Base-by-base conservation (phyloP, 257 asterid genomes). In the Nicotiana obtusifolia region DNA sequence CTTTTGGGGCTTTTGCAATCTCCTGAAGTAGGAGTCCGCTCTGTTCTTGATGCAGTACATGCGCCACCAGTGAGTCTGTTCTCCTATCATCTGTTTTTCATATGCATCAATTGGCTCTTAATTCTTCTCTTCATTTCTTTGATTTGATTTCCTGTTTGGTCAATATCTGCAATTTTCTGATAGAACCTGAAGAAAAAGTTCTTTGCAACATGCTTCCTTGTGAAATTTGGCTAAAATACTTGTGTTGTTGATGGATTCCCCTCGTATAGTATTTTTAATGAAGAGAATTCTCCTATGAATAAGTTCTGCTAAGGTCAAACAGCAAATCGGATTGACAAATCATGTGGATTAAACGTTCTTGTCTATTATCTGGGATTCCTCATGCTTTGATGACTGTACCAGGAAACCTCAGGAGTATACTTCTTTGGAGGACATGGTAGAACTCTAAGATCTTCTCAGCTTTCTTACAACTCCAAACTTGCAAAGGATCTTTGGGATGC, bases 331-430 rank as follows among this genome's bases (percentile, higher is more conserved):
- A 20, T 71, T 47, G 79, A 47, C 15, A 47, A 22, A 44, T 22
- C 41, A 47, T 14, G 37, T 22, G 60, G 9, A 73, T 59, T 15
- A 37, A 4, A 16, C 20, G n/a, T 35, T 35, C 57, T 78, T 30
- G 67, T 20, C 81, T 54, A 10, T 77, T 77, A 37, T 24, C 37
- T 22, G 52, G 59, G 53, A 13, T 4, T 66, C 9, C 59, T 47
- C 26, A 52, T 33, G 14, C 17, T 19, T 6, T 71, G 47, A 16
- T 49, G 41, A 52, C 35, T 64, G 19, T 85, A 80, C 31, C 92
- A 94, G 97, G 97, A 91, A 85, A 88, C 87, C 77, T 91, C 97
- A 9, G 98, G 96, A 52, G 97, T 88, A n/a, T 92, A 90, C 87
- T 93, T 91, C 71, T 93, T 93, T 14, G 97, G 99, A 82, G 99